A percentile compares a stretch with the other conserved stretches of the same genome.
phyloP scores from a whole-genome alignment of 176 grass and related monocot genomes.

The Oryza meyeriana region DNA sequence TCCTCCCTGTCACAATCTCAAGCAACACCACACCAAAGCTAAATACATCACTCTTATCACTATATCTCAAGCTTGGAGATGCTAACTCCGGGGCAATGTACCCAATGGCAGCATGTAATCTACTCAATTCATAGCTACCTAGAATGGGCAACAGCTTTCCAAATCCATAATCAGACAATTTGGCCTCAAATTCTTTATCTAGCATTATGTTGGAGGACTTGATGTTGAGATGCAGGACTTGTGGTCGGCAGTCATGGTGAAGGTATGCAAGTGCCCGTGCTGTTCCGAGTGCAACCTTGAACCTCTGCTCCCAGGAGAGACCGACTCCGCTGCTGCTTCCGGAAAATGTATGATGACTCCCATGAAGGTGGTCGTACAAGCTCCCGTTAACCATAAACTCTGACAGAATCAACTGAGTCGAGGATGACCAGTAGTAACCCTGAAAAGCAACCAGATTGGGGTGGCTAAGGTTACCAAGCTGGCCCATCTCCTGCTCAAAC shows the following conservation, averaged over 20 bases:
- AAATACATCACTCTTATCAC: slow-evolving; percentile 92
- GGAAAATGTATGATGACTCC: slow-evolving; percentile 33
- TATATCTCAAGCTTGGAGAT: slow-evolving; percentile 75
- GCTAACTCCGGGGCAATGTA: slow-evolving; percentile 91
- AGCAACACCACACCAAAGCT: slow-evolving; percentile 95
- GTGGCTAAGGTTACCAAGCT: slow-evolving; percentile 64
- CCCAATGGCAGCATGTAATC: slow-evolving; percentile 70
- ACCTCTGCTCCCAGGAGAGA: slow-evolving; percentile 73
- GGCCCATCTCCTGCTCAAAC: slow-evolving; percentile 93
- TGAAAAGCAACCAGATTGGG: slow-evolving; percentile 79
- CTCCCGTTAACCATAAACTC: slow-evolving; percentile 72
- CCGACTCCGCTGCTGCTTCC: slow-evolving; percentile 47
- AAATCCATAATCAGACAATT: slow-evolving; percentile 93
- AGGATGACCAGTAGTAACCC: slow-evolving; percentile 93
- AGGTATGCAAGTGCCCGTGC: slow-evolving; percentile 83
- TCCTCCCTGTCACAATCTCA: slow-evolving; percentile 85
- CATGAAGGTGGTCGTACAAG: slow-evolving; percentile 82
- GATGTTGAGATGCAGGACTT: slow-evolving; percentile 93
- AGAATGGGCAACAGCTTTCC: slow-evolving; percentile 79
- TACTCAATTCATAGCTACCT: slow-evolving; percentile 71
- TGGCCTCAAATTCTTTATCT: slow-evolving; percentile 76
- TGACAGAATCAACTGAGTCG: slow-evolving; percentile 83
- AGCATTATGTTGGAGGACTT: slow-evolving; percentile 96
- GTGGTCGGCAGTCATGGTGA: slow-evolving; percentile 90
- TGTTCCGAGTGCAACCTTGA: slow-evolving; percentile 70